Evolutionary conservation across 257 asterid genomes (phyloP), one percentile per base, ranked within the genome.

Genomic region (Fraxinus anomala): DNA sequence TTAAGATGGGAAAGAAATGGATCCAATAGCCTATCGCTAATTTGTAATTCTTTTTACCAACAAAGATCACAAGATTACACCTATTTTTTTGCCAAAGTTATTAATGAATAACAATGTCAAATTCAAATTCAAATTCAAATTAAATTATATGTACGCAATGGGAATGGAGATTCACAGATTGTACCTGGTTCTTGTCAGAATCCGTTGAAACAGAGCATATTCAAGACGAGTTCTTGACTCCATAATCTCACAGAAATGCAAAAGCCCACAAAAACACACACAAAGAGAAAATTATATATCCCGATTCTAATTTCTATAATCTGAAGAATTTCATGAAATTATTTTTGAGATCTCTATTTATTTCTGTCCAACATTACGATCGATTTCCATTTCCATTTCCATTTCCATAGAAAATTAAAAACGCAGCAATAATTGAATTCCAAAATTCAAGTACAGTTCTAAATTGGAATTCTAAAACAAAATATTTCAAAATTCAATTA

Each of bases 171-270:
- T 49, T 33, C 44, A 12, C 33, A 63, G 31, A 72, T 5, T 13
- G 19, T 88, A 92, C 96, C 96, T 90, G 51, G 97, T 93, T 84
- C 97, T 85, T 8, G 97, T 93, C 31, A 96, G 97, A 5, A 96
- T 93, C 14, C 90, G 80, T 40, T 88, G 97, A 83, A 93, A 93
- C 89, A 88, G 84, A 80, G 87, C 97, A 83, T 89, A 84, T 78
- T 90, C 97, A 39, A 93, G 89, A 77, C 47, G 82, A 47, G 87
- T 82, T 44, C 84, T 85, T 0, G 94, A 82, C 74, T 93, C 97
- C 93, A 93, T 91, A 70, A 40, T 7, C 76, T 49, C 24, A 56
- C 68, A 63, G 24, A 72, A 31, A 12, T 6, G 66, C 4, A 3
- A 17, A 79, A 13, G 42, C 66, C 73, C 34, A 74, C 28, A 79